Evolutionary conservation across 345 rosid genomes (phyloP), one percentile per base, ranked within the genome.

Genomic region (Lumnitzera racemosa): DNA sequence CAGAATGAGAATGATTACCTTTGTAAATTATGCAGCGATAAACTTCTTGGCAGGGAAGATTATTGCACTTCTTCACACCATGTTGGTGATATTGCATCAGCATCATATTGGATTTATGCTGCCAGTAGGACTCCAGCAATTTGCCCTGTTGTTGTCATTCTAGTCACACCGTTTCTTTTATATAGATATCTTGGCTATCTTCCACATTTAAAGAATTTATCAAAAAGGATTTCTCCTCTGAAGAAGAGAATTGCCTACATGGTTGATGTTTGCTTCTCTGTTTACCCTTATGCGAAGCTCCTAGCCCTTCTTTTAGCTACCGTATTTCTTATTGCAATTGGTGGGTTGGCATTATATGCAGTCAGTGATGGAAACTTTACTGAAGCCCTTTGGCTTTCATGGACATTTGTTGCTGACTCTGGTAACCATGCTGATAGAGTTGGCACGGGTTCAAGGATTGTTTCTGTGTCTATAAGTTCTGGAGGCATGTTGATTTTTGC

Each of bases 401-500:
- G 98, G 98, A 81, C 91, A 47, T 91, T 91, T 71, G 85, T 91
- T 7, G 98, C 98, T 23, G 98, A 88, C 71, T 84, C 96, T 3
- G 98, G 96, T 57, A 91, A 72, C 77, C 96, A 91, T 69, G 88
- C 96, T 9, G 96, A 91, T 74, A 84, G 83, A 56, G 72, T 80
- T 66, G 95, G 98, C 61, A 78, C 72, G 24, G 89, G 96, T 49
- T 74, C 91, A 12, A 80, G 96, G 72, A 84, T 91, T 56, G 96
- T 91, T 52, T 91, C 98, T 24, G 88, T 91, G 58, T 87, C 90
- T 61, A 78, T 91, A 67, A 91, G 91, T 70, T 85, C 96, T 29
- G 96, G 98, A 68, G 98, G 95, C 53, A 91, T 91, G 98, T 67
- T 91, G 77, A 83, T 91, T 68, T 88, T 84, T 61, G 95, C 95